A percentile compares a stretch with the other conserved stretches of the same genome.
These are phyloP conservation scores for Scedosporium minutisporum DNA, from an alignment of 2,329 filamentous ascomycete genomes.

Conservation along the genomic window DNA sequence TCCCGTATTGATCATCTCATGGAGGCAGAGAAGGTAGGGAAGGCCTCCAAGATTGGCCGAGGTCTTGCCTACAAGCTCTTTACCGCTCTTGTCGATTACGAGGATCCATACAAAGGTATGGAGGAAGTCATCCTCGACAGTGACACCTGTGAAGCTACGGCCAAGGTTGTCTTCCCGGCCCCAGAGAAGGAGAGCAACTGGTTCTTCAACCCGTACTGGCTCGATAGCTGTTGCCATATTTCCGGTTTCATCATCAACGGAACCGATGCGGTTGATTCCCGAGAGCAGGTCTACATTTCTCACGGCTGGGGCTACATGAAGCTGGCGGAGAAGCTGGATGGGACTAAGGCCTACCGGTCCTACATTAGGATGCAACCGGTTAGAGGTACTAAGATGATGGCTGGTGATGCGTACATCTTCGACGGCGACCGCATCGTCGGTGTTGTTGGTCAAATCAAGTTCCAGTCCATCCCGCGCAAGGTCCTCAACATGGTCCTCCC, in stretches of 20 bases:
- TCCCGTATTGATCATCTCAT: slow-evolving; percentile 48
- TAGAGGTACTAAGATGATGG: slow-evolving; percentile 34
- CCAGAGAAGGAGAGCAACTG: slow-evolving; percentile 38
- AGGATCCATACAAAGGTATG: slow-evolving; percentile 44
- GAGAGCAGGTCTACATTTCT: slow-evolving; percentile 47
- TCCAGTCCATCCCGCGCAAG: slow-evolving; percentile 57
- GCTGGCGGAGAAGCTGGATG: slow-evolving; percentile 35
- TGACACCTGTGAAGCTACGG: slow-evolving; percentile 43
- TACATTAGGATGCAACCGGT: slow-evolving; percentile 50
- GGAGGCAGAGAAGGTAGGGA: slow-evolving; percentile 52
- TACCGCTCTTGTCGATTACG: slow-evolving; percentile 46
- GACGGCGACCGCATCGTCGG: slow-evolving; percentile 41
- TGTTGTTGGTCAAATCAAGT: slow-evolving; percentile 48
- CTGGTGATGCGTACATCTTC: slow-evolving; percentile 46
- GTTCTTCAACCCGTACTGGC: slow-evolving; percentile 48
- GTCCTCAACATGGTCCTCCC: slow-evolving; percentile 59
- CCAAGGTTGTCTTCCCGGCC: slow-evolving; percentile 38
- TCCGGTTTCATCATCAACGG: slow-evolving; percentile 54
- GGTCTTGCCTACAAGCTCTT: slow-evolving; percentile 71
- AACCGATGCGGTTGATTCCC: slow-evolving; percentile 44
- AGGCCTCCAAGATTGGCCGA: slow-evolving; percentile 62
- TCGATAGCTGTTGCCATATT: slow-evolving; percentile 49
- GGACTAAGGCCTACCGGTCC: slow-evolving; percentile 39
- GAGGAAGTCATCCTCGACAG: slow-evolving; percentile 47
- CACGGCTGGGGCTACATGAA: slow-evolving; percentile 49